phyloP scores from a whole-genome alignment of 202 grass and related monocot genomes.

The Setaria italica region DNA sequence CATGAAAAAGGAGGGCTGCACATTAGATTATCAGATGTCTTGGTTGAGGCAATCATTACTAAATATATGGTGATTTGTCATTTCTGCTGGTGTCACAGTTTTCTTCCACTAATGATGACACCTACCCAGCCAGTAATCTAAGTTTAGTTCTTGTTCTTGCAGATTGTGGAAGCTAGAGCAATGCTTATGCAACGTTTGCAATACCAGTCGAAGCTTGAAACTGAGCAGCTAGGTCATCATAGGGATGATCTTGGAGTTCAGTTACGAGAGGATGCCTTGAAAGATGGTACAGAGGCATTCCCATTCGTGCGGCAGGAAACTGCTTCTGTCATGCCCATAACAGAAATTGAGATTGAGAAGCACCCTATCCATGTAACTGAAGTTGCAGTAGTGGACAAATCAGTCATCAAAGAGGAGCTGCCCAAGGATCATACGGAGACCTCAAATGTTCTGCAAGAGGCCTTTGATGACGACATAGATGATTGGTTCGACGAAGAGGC shows the following conservation, averaged over 20 bases:
- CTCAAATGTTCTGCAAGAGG: constrained; percentile 52
- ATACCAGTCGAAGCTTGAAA: constrained; percentile 63
- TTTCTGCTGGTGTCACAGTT: background rate
- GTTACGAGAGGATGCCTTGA: constrained; percentile 43
- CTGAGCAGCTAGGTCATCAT: constrained; percentile 46
- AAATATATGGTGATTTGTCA: constrained; percentile 7
- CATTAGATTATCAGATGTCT: background rate
- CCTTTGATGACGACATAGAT: constrained; percentile 72
- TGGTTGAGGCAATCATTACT: constrained; percentile 3
- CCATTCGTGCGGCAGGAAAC: constrained; percentile 34
- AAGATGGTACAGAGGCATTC: constrained; percentile 47
- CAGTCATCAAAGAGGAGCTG: constrained; percentile 74
- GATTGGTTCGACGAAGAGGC: constrained; percentile 90
- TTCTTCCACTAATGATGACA: constrained; percentile 3
- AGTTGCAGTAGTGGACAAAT: constrained; percentile 72
- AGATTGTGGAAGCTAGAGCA: constrained; percentile 95
- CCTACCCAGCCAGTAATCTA: constrained; percentile 22
- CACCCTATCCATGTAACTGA: constrained; percentile 67
- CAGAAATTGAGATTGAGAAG: constrained; percentile 70
- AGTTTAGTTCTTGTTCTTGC: constrained; percentile 42
- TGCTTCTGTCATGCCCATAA: constrained; percentile 45
- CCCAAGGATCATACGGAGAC: constrained; percentile 45
- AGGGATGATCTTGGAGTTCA: constrained; percentile 49
- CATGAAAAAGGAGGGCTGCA: constrained; percentile 1
- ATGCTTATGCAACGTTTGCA: constrained; percentile 87